A percentile compares a stretch with the other conserved stretches of the same genome.
These are phyloP conservation scores for Cyberlindnera xylosilytica DNA, from an alignment of 805 yeast genomes.

Conservation along the genomic window DNA sequence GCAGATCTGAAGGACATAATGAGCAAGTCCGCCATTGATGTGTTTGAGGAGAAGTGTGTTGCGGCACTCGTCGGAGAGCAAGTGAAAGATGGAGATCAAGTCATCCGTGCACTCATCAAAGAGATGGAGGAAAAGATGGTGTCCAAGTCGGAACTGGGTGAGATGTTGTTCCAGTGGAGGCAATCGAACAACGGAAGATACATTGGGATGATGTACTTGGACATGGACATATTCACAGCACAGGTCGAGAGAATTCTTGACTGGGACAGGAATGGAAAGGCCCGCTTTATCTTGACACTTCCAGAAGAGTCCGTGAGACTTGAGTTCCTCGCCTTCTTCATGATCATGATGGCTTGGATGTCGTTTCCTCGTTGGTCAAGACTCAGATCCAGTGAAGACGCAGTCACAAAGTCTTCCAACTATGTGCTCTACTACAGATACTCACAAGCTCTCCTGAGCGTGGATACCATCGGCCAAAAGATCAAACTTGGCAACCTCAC, in stretches of 20 bases:
- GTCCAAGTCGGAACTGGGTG: slow-evolving; percentile 4
- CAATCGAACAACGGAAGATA: slow-evolving; percentile 2
- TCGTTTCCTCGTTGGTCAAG: slow-evolving; percentile 6
- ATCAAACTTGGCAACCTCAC: slow-evolving; percentile 1
- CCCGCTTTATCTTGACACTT: slow-evolving; percentile 1
- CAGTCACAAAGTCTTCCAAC: slow-evolving; percentile 2
- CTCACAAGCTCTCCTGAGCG: slow-evolving; percentile 2
- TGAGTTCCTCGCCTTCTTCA: slow-evolving; percentile 6
- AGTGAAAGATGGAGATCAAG: slow-evolving; percentile 3
- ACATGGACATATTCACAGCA: not conserved
- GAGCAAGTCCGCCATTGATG: slow-evolving; percentile 5
- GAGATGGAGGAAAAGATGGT: slow-evolving; percentile 9
- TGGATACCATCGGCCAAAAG: slow-evolving; percentile 4
- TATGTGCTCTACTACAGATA: slow-evolving; percentile 7
- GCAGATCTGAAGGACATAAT: not conserved
- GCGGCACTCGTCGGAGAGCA: not conserved
- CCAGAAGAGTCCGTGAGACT: slow-evolving; percentile 6
- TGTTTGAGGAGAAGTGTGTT: slow-evolving; percentile 5
- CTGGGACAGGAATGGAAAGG: not conserved
- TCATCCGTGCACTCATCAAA: slow-evolving; percentile 1
- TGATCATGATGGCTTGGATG: slow-evolving; percentile 10
- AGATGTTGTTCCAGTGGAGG: not conserved
- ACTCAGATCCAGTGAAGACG: slow-evolving; percentile 2
- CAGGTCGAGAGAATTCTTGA: not conserved
- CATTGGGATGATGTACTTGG: slow-evolving; percentile 8